Evolutionary conservation across 345 rosid species (phyloP), one percentile per base, ranked within the genome.

Genomic region (Aquilaria malaccensis): DNA sequence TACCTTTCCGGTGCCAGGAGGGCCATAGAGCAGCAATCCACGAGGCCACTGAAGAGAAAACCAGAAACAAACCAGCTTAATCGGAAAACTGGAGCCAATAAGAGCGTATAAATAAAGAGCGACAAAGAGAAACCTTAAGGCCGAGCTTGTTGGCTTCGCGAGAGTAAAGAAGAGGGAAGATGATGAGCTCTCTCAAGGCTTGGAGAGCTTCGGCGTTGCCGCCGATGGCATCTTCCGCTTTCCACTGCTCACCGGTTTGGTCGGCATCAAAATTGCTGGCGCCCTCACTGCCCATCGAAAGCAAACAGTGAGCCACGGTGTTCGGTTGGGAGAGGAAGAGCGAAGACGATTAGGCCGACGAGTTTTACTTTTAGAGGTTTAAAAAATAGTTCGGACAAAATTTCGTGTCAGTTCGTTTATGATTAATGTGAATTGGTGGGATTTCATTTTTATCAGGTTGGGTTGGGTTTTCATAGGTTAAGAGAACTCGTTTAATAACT

Each of bases 1-100:
- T 75, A 93, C 99, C 96, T 94, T 94, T 45, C 99, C 99, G 11
- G 95, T 87, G 57, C 96, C 97, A 2, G 97, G 97, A 13, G 96
- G 96, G 43, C 99, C 96, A 37, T 87, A 90, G 7, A 93, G 68
- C 56, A 93, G 94, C 77, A 89, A 76, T 61, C 97, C 96, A 68
- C 80, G 78, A 60, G 90, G 89, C 96, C 95, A 89, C 96, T 87
- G 80, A 56, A 72, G 66, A 61, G 13, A 56, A 67, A 55, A 9
- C 30, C 52, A 46, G 52, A 13, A 69, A 62, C 6, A 49, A 50
- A 11, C 14, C 10, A 45, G n/a, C 56, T 13, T 59, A 68, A 11
- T 64, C 45, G 30, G 50, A 22, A 6, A 56, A 63, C 2, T 30
- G 52, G 22, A 63, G 45, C 51, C 15, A 60, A 22, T 14, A 54